These are phyloP conservation scores for Boletus rufocinnamomeus DNA, from an alignment of 768 basidiomycete genomes.

Conservation along the genomic window DNA sequence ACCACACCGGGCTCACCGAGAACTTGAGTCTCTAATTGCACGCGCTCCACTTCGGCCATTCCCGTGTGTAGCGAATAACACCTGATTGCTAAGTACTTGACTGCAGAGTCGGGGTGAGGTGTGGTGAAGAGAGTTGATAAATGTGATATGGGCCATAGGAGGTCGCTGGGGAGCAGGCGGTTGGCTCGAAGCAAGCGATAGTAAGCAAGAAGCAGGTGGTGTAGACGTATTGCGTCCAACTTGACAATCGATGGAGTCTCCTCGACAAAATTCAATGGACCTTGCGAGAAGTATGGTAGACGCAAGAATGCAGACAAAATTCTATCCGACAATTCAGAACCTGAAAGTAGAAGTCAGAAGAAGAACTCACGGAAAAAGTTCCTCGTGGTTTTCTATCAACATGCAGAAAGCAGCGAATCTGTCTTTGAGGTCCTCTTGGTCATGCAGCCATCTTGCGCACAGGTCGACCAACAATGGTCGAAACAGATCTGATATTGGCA, in stretches of 20 bases:
- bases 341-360: conserved; percentile 5
- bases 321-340: conserved; percentile 36
- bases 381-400: conserved; percentile 67
- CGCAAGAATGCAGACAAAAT: conserved; percentile 55
- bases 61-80: conserved; percentile 77
- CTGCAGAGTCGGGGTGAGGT: conserved; percentile 62
- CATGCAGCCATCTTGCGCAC: conserved; percentile 79
- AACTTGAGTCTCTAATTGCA: conserved; percentile 58
- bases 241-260: conserved; percentile 29
- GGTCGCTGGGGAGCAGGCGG: conserved; percentile 59
- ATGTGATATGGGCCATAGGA: conserved; percentile 58
- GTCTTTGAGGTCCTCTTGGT: conserved; percentile 47
- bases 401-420: conserved; percentile 61
- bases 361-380: conserved; percentile 66
- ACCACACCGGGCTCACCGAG: conserved; percentile 60
- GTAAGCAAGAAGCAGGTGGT: conserved; percentile 73
- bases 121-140: conserved; percentile 47
- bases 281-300: conserved; percentile 44
- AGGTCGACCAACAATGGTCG: conserved; percentile 80
- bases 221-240: conserved; percentile 51
- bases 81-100: conserved; percentile 69
- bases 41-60: conserved; percentile 77
- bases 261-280: conserved; percentile 55
- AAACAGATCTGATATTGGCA: conserved; percentile 62
- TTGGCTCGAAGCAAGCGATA: conserved; percentile 79